Conservation (phyloP, 495 filamentous ascomycete species). For the Cercophora newfieldiana region DNA sequence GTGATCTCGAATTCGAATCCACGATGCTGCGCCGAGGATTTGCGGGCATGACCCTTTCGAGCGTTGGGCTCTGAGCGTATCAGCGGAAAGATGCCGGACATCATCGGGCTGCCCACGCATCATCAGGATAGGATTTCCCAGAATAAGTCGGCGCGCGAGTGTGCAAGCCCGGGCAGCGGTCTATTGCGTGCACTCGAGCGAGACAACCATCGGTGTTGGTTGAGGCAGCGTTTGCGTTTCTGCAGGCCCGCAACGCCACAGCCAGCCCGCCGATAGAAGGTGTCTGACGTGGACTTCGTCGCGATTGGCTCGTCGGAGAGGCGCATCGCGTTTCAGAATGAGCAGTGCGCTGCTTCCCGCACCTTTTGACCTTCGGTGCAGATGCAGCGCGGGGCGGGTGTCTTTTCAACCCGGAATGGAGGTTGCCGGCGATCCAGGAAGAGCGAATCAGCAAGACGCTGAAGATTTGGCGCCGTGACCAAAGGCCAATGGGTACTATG, state of each 20-base stretch:
- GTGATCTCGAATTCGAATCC: neutral
- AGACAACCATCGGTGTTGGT: neutral
- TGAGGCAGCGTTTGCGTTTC: neutral
- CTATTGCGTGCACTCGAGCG: neutral
- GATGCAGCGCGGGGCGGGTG: neutral
- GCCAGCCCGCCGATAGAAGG: neutral
- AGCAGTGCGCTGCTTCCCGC: neutral
- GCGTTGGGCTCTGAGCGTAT: neutral
- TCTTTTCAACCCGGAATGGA: neutral
- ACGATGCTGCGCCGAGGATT: neutral
- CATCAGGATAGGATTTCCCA: neutral
- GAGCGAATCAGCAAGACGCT: neutral
- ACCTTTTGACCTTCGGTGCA: neutral
- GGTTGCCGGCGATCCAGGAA: neutral
- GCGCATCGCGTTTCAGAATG: constrained; percentile 10
- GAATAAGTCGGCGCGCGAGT: neutral
- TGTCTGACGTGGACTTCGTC: neutral
- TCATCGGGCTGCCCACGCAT: neutral
- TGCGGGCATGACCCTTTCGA: neutral
- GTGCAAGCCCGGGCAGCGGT: neutral
- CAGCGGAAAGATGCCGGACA: neutral
- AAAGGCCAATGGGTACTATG: neutral
- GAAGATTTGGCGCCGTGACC: constrained; percentile 1
- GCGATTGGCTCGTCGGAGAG: constrained; percentile 4
- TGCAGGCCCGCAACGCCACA: neutral